phyloP scores from a whole-genome alignment of 2,329 filamentous ascomycete species.

The Amesomyces nigricolor region DNA sequence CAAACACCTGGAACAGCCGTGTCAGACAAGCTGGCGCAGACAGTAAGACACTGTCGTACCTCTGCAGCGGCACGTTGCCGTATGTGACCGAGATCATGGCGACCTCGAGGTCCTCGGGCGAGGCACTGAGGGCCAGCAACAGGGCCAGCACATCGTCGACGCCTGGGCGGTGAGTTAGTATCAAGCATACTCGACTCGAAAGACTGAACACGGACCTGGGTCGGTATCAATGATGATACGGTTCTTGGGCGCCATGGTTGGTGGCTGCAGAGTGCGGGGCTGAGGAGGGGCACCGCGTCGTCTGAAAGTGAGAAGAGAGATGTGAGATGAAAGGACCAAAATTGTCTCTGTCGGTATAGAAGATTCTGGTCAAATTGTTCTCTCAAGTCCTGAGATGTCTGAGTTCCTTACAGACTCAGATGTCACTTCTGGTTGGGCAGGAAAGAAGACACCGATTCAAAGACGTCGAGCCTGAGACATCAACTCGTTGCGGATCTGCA shows the following conservation, averaged over 20 bases:
- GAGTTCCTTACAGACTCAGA: not conserved
- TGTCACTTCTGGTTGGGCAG: not conserved
- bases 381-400: not conserved
- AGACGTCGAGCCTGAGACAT: not conserved
- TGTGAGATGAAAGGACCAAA: not conserved
- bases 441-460: too few species aligned
- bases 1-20: constrained; percentile 56
- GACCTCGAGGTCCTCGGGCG: constrained; percentile 78
- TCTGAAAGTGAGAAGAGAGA: not conserved
- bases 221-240: constrained; percentile 96
- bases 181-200: not conserved
- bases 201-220: constrained; percentile 51
- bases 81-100: constrained; percentile 84
- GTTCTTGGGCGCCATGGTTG: constrained; percentile 61
- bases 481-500: not conserved
- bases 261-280: constrained; percentile 17
- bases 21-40: constrained; percentile 8
- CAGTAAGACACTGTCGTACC: constrained; percentile 42
- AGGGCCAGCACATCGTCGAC: constrained; percentile 89
- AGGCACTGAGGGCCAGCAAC: constrained; percentile 76
- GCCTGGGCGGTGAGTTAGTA: constrained; percentile 41
- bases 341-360: too few species aligned
- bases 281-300: constrained; percentile 1
- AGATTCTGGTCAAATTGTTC: too few species aligned
- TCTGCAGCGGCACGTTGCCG: constrained; percentile 84